Base-by-base conservation (phyloP, 2,329 filamentous ascomycete genomes). In the Colletotrichum sp. region DNA sequence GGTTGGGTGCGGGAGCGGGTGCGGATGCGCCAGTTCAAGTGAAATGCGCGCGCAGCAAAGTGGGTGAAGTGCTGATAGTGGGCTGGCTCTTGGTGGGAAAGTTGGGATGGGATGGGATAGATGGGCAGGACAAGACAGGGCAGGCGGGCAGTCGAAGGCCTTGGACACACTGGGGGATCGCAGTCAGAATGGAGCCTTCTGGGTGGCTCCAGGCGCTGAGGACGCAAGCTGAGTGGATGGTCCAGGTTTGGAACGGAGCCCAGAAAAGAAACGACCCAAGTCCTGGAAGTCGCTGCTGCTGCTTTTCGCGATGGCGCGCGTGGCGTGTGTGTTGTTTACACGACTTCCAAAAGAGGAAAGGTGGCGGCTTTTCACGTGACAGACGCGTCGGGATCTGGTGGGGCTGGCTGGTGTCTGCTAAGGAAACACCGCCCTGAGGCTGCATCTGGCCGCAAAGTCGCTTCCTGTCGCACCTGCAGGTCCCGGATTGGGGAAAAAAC, bases 291-390 rank as follows among this genome's bases (percentile, higher is more conserved):
- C 55, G 34, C 24, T 63, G 51, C 33, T 61, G 29, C 43, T 61
- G 54, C 55, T 65, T 69, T 73, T 73, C 75, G 73, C 73, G 73
- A 68, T 73, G 67, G 65, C 73, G 73, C 75, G 68, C 73, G 58
- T 63, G 58, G 66, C 66, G 61, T 72, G 67, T 72, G 67, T 66
- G 63, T 75, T 76, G 75, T 76, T 76, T 76, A 76, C 70, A 57
- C 51, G 69, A n/a, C 66, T 75, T 63, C 75, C 73, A 8, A 36
- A 61, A 61, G 57, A 61, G 6, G 18, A 38, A 63, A 8, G 8
- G 61, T 33, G 75, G 38, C 74, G 73, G 59, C 16, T 6, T 2
- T 2, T 11, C 75, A 76, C 75, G 75, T 76, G 75, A 75, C 18
- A 61, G 38, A 24, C 75, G 75, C 75, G 73, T 27, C 57, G 21